Evolutionary conservation across 306 rosid genomes (phyloP).

Genomic region (Ochetophila trinervis): DNA sequence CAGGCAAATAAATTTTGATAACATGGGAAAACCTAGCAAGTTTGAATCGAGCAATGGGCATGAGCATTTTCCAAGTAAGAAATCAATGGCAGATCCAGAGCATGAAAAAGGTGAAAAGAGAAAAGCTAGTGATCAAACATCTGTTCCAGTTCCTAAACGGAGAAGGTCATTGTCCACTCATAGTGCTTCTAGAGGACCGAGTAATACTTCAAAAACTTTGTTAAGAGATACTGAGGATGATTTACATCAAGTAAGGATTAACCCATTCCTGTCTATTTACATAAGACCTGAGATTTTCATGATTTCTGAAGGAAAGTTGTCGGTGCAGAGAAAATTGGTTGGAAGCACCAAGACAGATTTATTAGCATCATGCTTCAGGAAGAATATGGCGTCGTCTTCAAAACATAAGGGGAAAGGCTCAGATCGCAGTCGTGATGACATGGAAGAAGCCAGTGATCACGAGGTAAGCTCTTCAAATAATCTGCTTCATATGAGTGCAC

Average conservation of each 20-base stretch:
- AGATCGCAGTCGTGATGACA: slow-evolving; percentile 37
- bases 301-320: slow-evolving; percentile 36
- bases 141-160: slow-evolving; percentile 56
- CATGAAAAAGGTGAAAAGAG: slow-evolving; percentile 45
- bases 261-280: slow-evolving; percentile 19
- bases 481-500: neutral
- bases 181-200: slow-evolving; percentile 42
- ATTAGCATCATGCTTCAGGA: slow-evolving; percentile 41
- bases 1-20: slow-evolving; percentile 66
- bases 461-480: slow-evolving; percentile 40
- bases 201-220: slow-evolving; percentile 42
- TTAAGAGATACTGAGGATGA: slow-evolving; percentile 39
- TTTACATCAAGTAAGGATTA: slow-evolving; percentile 31
- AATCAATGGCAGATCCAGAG: slow-evolving; percentile 33
- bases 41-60: slow-evolving; percentile 80
- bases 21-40: slow-evolving; percentile 49
- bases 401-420: slow-evolving; percentile 52
- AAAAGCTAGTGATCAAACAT: slow-evolving; percentile 45
- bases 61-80: slow-evolving; percentile 44
- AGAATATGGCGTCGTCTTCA: slow-evolving; percentile 30
- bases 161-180: slow-evolving; percentile 49
- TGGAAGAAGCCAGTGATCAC: slow-evolving; percentile 38
- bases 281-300: slow-evolving; percentile 32
- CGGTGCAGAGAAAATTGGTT: slow-evolving; percentile 40
- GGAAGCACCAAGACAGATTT: slow-evolving; percentile 47